Base-by-base conservation (phyloP, 768 basidiomycete genomes). In the Suillus discolor region DNA sequence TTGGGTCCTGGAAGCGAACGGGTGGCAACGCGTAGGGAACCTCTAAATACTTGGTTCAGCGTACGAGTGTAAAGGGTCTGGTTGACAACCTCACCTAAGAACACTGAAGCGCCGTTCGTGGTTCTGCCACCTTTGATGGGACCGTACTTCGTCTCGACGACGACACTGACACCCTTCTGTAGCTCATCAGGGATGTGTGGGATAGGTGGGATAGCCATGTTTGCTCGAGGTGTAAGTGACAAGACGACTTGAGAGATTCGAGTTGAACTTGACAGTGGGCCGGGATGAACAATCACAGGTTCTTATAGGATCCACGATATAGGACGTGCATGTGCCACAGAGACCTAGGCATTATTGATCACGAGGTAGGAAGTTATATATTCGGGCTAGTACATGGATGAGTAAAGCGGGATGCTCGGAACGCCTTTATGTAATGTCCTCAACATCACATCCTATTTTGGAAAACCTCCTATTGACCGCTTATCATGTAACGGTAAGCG, bases 21-120 rank as follows among this genome's bases (percentile, higher is more conserved):
- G 90, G 89, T 36, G 89, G 85, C 18, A 89, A 74, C 3, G 88
- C 91, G 71, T 89, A 93, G 6, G 91, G 90, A 62, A 93, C 79
- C 78, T 93, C 90, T 64, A 16, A 53, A 47, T 41, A 54, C 16
- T 57, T 31, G 9, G 39, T 55, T 59, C 23, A 59, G 47, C 34
- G n/a, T 25, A 72, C 20, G 12, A 31, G 18, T 15, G 25, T 0
- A 0, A 42, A 42, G 59, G 20, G 28, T 39, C 1, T 41, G n/a
- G 6, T 42, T 4, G 41, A 42, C 11, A 42, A 31, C 25, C 79
- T 31, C 70, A 89, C 90, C 90, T 45, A 92, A 78, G 72, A 90
- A 92, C 23, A 85, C 84, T 6, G 82, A 85, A 49, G 87, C 80
- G 1, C 88, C 88, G 68, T 89, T 91, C 36, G 71, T 76, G 4